Base-by-base conservation (phyloP, 345 rosid genomes). In the Eucalyptus curtisii region DNA sequence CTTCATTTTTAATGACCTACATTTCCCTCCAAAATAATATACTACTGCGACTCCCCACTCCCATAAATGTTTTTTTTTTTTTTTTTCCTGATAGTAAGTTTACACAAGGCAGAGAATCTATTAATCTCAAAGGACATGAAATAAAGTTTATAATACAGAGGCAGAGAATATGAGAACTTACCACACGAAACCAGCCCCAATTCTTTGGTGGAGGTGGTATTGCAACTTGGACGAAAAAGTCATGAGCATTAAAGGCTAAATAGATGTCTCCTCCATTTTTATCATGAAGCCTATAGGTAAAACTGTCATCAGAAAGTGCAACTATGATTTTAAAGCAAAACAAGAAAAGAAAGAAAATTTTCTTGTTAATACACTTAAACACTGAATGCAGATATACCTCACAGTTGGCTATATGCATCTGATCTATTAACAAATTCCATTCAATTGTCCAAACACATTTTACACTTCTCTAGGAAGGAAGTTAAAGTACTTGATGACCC, bases 151-250 rank as follows among this genome's bases (percentile, higher is more conserved):
- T 64, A n/a, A 33, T n/a, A 64, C 33, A 31, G 76, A 64, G 82
- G 61, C 45, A 71, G 27, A 49, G 86, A 49, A 27, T 88, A 47
- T 88, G 66, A 79, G 86, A 85, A 93, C 98, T 95, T 27, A 95
- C 99, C 99, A 97, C 97, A 37, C 98, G 96, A 92, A 88, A 91
- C 99, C 99, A 97, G 44, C 66, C 89, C 91, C 95, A 93, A 64
- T 89, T 92, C 33, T 86, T 59, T 24, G 95, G 96, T 86, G 97
- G 96, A 68, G 91, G 90, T 37, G 98, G 97, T 90, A 96, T 93
- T 42, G 94, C 55, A 91, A 92, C 95, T 88, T 94, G 93, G 86
- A 97, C 95, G 84, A 91, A 91, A 89, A 90, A 96, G 86, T 94
- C 91, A 87, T 95, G 99, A 42, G 98, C 96, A 85, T 96, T 97